Evolutionary conservation across 805 yeast species (phyloP), one percentile per base, ranked within the genome.

Genomic region (Candida andamanensis): DNA sequence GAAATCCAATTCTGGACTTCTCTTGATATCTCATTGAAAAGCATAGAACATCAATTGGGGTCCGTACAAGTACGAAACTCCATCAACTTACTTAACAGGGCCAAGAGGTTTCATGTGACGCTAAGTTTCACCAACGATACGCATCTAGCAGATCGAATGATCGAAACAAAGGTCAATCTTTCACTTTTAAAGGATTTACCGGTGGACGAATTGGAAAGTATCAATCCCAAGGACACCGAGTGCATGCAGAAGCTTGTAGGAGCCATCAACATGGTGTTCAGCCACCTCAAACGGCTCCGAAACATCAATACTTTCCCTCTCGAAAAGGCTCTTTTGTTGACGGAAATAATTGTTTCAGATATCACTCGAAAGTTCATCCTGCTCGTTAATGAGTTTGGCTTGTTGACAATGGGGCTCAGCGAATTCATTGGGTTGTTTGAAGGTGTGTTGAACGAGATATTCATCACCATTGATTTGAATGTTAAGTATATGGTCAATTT

Each of bases 1-100:
- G 97, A 89, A 46, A 64, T 82, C 3, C 74, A 69, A 28, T 87
- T 83, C 43, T 89, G 97, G 97, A 58, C 63, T 6, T 72, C 85
- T 0, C 65, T 84, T 62, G 90, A 84, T 45, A 48, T 56, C 2
- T 78, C 85, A 0, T 59, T 89, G 26, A 36, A 44, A 2, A 59
- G 76, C 1, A 65, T 84, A 1, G 72, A 74, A 32, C 61, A 63
- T 1, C 95, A 86, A 48, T 54, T 84, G 1, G 53, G 65, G 3
- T 60, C 74, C 1, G 64, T 67, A 0, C 78, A 74, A 21, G 73
- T 85, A 1, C 58, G 55, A 14, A 51, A 72, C 6, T 76, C 92
- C 0, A 54, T 86, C 10, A 74, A 72, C 1, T 60, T 83, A 0
- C 61, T 89, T 34, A 73, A 74, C 37, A 59, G 69, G 11, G 86